Percentiles rank a stretch among this genome's conserved stretches.
phyloP scores from a whole-genome alignment of 202 grass and related monocot genomes.

The Setaria italica region DNA sequence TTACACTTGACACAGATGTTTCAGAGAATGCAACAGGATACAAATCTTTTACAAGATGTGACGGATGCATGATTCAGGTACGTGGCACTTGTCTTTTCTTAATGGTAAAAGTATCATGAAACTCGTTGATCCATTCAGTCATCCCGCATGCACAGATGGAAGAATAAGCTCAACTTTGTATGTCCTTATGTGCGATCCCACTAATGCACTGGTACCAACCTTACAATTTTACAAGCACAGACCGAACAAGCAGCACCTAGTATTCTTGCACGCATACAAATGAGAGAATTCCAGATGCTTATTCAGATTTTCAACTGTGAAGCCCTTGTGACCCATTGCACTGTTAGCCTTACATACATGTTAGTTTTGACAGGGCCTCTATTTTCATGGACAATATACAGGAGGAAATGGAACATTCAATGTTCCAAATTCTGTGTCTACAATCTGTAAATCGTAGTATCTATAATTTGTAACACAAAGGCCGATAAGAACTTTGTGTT shows the following conservation, averaged over 20 bases:
- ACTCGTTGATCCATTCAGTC: not conserved
- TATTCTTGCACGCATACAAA: not conserved
- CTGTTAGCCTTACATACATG: not conserved
- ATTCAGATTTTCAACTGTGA: not conserved
- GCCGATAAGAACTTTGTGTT: not conserved
- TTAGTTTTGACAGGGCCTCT: not conserved
- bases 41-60: not conserved
- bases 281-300: not conserved
- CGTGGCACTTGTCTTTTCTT: not conserved
- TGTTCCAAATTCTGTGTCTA: not conserved
- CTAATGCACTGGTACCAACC: not conserved
- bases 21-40: not conserved
- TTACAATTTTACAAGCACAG: not conserved
- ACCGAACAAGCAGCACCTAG: not conserved
- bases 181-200: not conserved
- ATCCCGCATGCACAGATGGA: not conserved
- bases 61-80: conserved; percentile 7
- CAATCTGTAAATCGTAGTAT: not conserved
- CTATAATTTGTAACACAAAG: not conserved
- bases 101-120: not conserved
- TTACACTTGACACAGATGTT: not conserved
- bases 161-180: not conserved
- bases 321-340: not conserved
- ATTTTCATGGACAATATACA: not conserved
- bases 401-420: not conserved